phyloP scores from a whole-genome alignment of 306 rosid genomes.

The Calophaca sinica region DNA sequence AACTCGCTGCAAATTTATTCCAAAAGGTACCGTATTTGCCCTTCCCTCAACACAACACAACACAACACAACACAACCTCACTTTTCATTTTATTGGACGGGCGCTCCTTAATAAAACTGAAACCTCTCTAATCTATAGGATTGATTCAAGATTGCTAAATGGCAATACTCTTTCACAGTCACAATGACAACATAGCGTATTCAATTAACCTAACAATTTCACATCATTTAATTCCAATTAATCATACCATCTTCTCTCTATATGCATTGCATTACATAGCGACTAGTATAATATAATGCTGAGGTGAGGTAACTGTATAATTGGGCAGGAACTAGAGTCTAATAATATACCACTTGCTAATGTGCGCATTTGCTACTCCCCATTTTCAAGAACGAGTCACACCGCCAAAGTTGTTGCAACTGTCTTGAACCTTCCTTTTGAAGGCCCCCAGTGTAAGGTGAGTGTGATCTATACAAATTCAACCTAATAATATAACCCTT shows the following conservation, averaged over 20 bases:
- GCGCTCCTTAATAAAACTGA: too few relatives aligned
- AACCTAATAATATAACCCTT: too few relatives aligned
- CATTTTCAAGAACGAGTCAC: constrained; percentile 83
- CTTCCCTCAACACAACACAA: too few relatives aligned
- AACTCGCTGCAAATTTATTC: constrained; percentile 66
- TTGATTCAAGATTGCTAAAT: too few relatives aligned
- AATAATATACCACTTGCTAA: constrained; percentile 55
- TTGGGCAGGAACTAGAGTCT: constrained; percentile 66
- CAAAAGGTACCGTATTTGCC: constrained; percentile 51
- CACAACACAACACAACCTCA: too few relatives aligned
- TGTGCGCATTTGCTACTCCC: constrained; percentile 83
- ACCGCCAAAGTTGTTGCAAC: constrained; percentile 73
- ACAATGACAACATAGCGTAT: too few relatives aligned
- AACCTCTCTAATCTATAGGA: too few relatives aligned
- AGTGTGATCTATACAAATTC: not conserved
- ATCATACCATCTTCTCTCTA: not conserved
- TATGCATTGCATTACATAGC: not conserved
- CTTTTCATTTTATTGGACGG: too few relatives aligned
- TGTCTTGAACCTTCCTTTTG: constrained; percentile 64
- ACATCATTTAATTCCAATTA: not conserved
- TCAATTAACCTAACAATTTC: too few relatives aligned
- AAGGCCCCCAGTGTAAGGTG: constrained; percentile 80
- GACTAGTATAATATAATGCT: too few relatives aligned
- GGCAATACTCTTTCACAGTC: too few relatives aligned
- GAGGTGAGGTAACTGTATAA: not conserved